Evolutionary conservation across 2,329 filamentous ascomycete genomes (phyloP), one percentile per base, ranked within the genome.

Genomic region (Penicillium sp.): DNA sequence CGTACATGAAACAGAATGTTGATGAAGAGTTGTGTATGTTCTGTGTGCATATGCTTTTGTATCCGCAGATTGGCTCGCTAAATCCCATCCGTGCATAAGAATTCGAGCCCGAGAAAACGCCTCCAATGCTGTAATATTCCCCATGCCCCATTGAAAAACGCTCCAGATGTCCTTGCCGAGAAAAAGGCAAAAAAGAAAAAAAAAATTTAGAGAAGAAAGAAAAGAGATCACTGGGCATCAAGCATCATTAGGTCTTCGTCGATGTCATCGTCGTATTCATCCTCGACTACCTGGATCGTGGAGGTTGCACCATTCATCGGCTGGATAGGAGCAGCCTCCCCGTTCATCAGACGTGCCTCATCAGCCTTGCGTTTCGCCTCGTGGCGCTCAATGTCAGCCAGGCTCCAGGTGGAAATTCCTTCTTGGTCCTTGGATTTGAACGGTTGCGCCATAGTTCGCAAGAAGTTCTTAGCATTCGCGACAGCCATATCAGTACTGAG

Each of bases 401-500:
- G 79, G 59, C 89, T 92, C 95, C 95, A 99, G 10, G 91, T 96
- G 69, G 91, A 95, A 70, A 97, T 91, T 0, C 94, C 95, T 66
- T 97, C 93, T 71, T 96, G 92, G 73, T 96, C 89, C 66, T 86
- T 88, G 0, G 88, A 81, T 47, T 86, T 86, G 78, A 96, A 96
- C 3, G 93, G 93, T 73, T 96, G 92, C 4, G 91, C 93, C 91
- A 99, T 99, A 28, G 88, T 88, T 61, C 90, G 86, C 71, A 99
- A 77, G 76, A 99, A 99, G 54, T 90, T 90, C 78, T 96, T 92
- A 11, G 95, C 94, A 49, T 86, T 88, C 57, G 91, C 91, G 17
- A 96, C 90, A 0, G 94, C 92, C 88, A 98, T 96, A 72, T 99
- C 95, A 0, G 95, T 96, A 71, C 91, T 96, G 61, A 99, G 82